Evolutionary conservation across 73 alveolate species (phyloP), one percentile per base, ranked within the genome.

Genomic region (Blepharisma japonicum): DNA sequence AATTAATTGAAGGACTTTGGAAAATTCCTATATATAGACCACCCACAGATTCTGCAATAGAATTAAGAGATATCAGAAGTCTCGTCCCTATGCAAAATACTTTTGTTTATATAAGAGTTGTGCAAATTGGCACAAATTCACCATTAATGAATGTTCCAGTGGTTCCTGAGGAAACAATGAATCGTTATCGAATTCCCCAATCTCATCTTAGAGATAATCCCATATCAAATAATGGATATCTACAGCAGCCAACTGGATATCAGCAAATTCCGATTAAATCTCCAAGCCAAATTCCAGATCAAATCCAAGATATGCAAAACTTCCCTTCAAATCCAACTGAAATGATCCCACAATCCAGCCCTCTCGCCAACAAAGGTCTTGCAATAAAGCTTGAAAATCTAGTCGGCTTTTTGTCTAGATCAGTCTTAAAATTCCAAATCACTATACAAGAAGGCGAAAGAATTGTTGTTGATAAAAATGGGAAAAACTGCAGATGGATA

Each of bases 11-110:
- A 49, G 98, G 98, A 0, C 80, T 81, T 71, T 90, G 89, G 84
- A 86, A 89, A 68, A 50, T 92, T 71, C 98, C 98, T 2, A 78
- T 92, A 6, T 92, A 92, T 79, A 83, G 77, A 68, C 90, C 93
- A 7, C 92, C 91, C 32, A 92, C 96, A 25, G 83, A 77, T 39
- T 86, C 90, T 14, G 83, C 77, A 20, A 46, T 90, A 0, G 87
- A 87, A 46, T 85, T 83, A 45, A 86, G 90, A 49, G 96, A 89
- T 56, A 89, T 92, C 0, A 55, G 77, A 54, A 87, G 77, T n/a
- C 81, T 90, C 18, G 82, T 56, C 25, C 91, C 94, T 0, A 71
- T 86, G 20, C 92, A 84, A 47, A 86, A 87, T 71, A 77, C 87
- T 11, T 68, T 81, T 78, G 49, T 90, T 27, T 90, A 83, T 71